These are phyloP conservation scores for Apiospora kogelbergensis DNA, from an alignment of 2,329 filamentous ascomycete species.

Conservation along the genomic window DNA sequence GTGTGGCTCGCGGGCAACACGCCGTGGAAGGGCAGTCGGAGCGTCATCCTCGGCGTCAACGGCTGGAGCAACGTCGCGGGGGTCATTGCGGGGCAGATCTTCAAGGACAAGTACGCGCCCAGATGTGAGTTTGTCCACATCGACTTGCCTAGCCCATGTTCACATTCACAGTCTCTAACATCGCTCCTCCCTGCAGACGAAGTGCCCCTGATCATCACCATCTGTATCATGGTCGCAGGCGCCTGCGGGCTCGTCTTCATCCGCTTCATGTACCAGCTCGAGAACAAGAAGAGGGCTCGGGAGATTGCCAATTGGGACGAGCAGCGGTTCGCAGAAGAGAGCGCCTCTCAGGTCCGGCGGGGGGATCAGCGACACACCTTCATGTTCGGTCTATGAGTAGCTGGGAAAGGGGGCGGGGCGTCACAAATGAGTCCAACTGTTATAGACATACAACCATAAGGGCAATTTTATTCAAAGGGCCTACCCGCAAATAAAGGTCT, in stretches of 20 bases:
- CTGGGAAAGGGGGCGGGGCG: no score
- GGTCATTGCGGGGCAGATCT: conserved; percentile 24
- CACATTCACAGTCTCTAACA: no score
- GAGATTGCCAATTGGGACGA: not conserved
- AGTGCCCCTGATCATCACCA: not conserved
- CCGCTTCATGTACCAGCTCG: not conserved
- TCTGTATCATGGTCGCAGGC: not conserved
- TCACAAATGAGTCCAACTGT: no score
- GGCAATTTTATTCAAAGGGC: no score
- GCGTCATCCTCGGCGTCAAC: conserved; percentile 53
- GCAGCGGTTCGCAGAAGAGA: not conserved
- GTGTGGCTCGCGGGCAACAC: conserved; percentile 57
- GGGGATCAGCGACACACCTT: not conserved
- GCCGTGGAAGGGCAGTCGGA: conserved; percentile 51
- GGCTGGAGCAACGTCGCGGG: conserved; percentile 42
- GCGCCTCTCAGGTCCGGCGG: not conserved
- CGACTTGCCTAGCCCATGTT: no score
- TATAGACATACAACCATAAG: no score
- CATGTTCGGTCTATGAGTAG: not conserved
- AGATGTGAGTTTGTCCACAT: no score
- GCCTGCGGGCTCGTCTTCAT: not conserved
- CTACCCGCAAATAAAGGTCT: no score
- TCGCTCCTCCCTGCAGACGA: no score
- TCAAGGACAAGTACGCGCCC: conserved; percentile 23
- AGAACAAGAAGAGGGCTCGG: not conserved